A percentile compares a stretch with the other conserved stretches of the same genome.
Conservation (phyloP, 1,284 basidiomycete species). For the Rugiboletus extremiorientalis region DNA sequence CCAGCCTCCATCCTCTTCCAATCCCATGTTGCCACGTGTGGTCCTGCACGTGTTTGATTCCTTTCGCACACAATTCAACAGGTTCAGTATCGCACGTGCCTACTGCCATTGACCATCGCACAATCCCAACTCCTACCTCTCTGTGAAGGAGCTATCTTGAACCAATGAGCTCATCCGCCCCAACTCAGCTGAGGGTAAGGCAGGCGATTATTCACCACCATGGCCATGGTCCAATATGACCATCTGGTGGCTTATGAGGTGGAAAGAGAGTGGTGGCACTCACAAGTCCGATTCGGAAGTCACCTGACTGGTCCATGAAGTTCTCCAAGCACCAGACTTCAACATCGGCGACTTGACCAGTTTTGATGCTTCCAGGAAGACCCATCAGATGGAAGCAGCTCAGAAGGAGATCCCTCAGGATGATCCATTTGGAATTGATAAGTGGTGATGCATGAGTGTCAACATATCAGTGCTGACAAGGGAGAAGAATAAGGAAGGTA, state of each 20-base stretch:
- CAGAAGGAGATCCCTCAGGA: background rate
- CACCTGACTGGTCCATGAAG: background rate
- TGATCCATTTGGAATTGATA: background rate
- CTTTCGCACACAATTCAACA: background rate
- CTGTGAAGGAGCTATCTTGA: background rate
- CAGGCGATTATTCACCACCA: background rate
- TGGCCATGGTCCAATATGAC: background rate
- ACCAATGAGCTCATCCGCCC: background rate
- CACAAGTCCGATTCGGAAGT: background rate
- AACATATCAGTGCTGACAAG: slow-evolving; percentile 1
- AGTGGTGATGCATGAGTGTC: background rate
- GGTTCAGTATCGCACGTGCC: background rate
- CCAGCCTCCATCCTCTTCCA: background rate
- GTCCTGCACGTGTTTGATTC: slow-evolving; percentile 2
- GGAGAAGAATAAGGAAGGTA: background rate
- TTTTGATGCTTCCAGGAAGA: background rate
- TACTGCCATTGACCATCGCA: too few species aligned
- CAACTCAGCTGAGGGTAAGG: background rate
- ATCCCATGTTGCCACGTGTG: background rate
- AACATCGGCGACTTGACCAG: background rate
- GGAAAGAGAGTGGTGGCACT: background rate
- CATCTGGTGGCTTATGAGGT: background rate
- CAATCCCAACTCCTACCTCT: too few species aligned
- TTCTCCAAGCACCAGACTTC: background rate
- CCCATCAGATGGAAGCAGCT: background rate